phyloP scores from a whole-genome alignment of 83 land plant genomes.

The Thuja plicata region DNA sequence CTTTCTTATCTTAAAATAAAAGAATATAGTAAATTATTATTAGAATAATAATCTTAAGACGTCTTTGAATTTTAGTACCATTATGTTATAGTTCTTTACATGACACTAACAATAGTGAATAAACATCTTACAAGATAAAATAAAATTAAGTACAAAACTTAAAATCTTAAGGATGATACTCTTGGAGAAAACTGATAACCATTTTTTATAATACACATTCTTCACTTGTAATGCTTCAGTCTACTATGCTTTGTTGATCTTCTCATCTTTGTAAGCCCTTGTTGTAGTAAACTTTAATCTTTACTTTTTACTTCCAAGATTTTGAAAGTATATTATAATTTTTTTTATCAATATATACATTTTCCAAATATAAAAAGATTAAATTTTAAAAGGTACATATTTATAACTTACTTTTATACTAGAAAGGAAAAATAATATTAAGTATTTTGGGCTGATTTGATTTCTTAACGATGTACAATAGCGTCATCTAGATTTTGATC shows the following conservation, averaged over 20 bases:
- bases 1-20: no score
- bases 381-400: neutral
- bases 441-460: constrained; percentile 12
- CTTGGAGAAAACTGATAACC: no score
- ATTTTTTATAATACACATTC: no score
- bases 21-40: neutral
- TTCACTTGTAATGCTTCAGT: no score
- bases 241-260: no score
- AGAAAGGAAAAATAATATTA: neutral
- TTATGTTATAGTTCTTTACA: neutral
- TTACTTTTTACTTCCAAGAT: no score
- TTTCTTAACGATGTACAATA: constrained; percentile 25
- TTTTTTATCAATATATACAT: neutral
- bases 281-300: no score
- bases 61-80: neutral
- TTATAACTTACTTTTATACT: neutral
- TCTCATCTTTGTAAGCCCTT: no score
- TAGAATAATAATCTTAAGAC: neutral
- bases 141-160: no score
- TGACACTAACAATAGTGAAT: neutral
- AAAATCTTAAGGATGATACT: no score
- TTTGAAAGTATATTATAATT: neutral
- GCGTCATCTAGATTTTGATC: constrained; percentile 25
- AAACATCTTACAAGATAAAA: neutral
- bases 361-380: neutral